Percentiles rank a stretch among this genome's conserved stretches.
Conservation (phyloP, 441 rosid genomes). For the Eruca vesicaria region DNA sequence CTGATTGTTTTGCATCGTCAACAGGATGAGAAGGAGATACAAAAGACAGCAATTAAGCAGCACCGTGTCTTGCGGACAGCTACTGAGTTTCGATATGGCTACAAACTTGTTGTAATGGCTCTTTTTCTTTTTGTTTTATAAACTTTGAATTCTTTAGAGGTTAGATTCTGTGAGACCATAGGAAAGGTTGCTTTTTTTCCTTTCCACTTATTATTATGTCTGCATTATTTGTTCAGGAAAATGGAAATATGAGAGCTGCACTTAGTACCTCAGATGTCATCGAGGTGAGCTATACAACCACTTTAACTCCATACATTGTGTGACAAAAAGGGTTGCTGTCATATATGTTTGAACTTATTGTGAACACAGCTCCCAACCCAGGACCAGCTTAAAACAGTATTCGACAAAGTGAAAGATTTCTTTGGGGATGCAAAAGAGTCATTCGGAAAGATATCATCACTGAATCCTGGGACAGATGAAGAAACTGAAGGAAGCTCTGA, state of each 20-base stretch:
- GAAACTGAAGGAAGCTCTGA: conserved; percentile 49
- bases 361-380: conserved; percentile 72
- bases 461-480: conserved; percentile 42
- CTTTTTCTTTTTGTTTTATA: not conserved
- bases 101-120: conserved; percentile 83
- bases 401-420: conserved; percentile 84
- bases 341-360: conserved; percentile 10
- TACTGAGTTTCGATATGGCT: conserved; percentile 87
- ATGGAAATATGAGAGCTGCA: conserved; percentile 75
- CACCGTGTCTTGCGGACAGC: conserved; percentile 63
- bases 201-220: not conserved
- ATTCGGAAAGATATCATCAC: conserved; percentile 70
- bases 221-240: conserved; percentile 55
- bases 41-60: conserved; percentile 80
- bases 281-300: conserved; percentile 49
- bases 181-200: not conserved
- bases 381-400: conserved; percentile 83
- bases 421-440: conserved; percentile 93
- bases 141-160: not conserved
- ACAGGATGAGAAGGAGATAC: conserved; percentile 93
- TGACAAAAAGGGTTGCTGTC: not conserved
- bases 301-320: not conserved
- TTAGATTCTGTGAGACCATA: not conserved
- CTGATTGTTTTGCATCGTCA: conserved; percentile 8
- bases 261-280: conserved; percentile 68